Percentiles rank a stretch among this genome's conserved stretches.
Conservation (phyloP, 106 monocot species). For the Dioscorea zingiberensis region DNA sequence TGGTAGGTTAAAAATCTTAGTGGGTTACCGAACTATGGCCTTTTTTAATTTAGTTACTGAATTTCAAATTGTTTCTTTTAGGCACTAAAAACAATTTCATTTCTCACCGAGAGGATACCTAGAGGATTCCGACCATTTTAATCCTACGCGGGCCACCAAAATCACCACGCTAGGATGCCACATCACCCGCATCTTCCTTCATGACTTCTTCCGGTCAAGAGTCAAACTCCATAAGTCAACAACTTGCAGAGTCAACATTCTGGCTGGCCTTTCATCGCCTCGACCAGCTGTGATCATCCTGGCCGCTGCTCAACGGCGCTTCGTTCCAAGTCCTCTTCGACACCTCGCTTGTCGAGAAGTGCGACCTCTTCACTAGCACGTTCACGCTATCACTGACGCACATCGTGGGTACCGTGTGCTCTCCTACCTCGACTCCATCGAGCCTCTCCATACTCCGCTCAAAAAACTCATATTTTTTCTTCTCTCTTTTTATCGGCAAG, state of each 20-base stretch:
- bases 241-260: conserved; percentile 76
- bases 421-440: conserved; percentile 82
- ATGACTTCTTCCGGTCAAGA: conserved; percentile 67
- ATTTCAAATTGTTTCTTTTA: no score
- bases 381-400: conserved; percentile 68
- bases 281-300: no score
- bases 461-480: conserved; percentile 67
- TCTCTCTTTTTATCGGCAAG: conserved; percentile 38
- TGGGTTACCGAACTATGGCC: no score
- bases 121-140: no score
- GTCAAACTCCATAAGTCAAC: conserved; percentile 53
- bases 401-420: conserved; percentile 72
- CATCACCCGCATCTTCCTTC: no score
- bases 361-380: conserved; percentile 87
- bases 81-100: no score
- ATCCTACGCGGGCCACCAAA: no score
- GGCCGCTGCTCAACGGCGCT: conserved; percentile 78
- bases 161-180: no score
- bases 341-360: conserved; percentile 76
- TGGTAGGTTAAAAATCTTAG: no score
- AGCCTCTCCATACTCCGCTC: conserved; percentile 76
- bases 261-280: conserved; percentile 76
- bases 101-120: no score
- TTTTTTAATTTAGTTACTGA: no score
- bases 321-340: conserved; percentile 89